Evolutionary conservation across 1,284 basidiomycete genomes (phyloP).

Genomic region (Boletus smithii): DNA sequence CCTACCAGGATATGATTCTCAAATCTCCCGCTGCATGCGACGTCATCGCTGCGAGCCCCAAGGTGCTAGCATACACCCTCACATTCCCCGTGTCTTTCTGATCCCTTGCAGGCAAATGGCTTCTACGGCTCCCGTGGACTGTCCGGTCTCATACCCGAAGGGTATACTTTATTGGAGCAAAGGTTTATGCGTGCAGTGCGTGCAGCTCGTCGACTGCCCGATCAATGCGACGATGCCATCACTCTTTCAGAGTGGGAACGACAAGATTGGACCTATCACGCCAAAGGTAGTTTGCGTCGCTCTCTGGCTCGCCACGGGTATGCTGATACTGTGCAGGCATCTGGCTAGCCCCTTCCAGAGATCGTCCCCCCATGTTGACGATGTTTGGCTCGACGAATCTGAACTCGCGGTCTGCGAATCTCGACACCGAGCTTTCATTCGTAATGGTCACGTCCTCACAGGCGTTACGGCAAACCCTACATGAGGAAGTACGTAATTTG

Average conservation of each 20-base stretch:
- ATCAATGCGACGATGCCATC: slow-evolving; percentile 45
- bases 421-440: slow-evolving; percentile 93
- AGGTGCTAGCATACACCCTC: slow-evolving; percentile 45
- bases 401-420: slow-evolving; percentile 84
- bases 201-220: slow-evolving; percentile 49
- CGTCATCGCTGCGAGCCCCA: slow-evolving; percentile 85
- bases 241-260: slow-evolving; percentile 85
- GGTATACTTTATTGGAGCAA: slow-evolving; percentile 86
- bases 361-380: slow-evolving; percentile 65
- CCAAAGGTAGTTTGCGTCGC: slow-evolving; percentile 68
- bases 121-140: slow-evolving; percentile 89
- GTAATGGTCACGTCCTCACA: slow-evolving; percentile 69
- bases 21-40: slow-evolving; percentile 59
- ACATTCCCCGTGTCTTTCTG: slow-evolving; percentile 6
- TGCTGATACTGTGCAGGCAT: slow-evolving; percentile 54
- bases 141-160: slow-evolving; percentile 91
- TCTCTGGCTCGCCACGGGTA: background rate
- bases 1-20: slow-evolving; percentile 78
- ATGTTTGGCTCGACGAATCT: slow-evolving; percentile 96
- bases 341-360: slow-evolving; percentile 69
- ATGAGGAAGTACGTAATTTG: slow-evolving; percentile 47
- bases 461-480: slow-evolving; percentile 39
- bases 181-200: slow-evolving; percentile 75
- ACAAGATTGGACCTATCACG: slow-evolving; percentile 97
- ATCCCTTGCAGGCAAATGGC: slow-evolving; percentile 76